A percentile compares a stretch with the other conserved stretches of the same genome.
Evolutionary conservation across 2,329 filamentous ascomycete species (phyloP).

Genomic region (Aaosphaeria pasadenensis): DNA sequence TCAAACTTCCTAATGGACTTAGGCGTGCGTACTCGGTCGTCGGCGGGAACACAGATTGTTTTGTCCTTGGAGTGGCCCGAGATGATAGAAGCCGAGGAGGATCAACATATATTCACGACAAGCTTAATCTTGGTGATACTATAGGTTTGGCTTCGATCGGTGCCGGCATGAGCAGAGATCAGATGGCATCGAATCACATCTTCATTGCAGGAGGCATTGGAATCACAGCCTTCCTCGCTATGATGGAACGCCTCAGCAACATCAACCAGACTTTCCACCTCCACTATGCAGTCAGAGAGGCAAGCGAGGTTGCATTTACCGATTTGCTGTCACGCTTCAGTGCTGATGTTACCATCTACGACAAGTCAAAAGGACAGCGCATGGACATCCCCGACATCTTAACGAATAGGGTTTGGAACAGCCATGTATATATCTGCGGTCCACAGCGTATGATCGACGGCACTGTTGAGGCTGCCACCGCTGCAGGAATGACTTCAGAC

Average conservation of each 20-base stretch:
- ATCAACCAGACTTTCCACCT: neutral
- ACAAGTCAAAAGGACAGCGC: neutral
- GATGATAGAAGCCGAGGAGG: neutral
- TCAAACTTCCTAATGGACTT: neutral
- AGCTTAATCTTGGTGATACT: neutral
- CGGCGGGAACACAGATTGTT: neutral
- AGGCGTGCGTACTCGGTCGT: neutral
- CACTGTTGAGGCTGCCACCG: neutral
- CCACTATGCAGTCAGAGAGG: neutral
- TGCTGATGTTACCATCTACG: neutral
- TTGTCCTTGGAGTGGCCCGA: neutral
- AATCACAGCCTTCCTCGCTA: conserved; percentile 1
- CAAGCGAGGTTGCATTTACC: neutral
- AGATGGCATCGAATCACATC: conserved; percentile 4
- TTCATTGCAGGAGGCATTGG: conserved; percentile 3
- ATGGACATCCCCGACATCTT: neutral
- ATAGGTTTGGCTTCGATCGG: neutral
- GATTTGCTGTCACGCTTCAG: neutral
- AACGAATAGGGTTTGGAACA: neutral
- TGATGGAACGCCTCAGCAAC: neutral
- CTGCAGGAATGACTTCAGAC: neutral
- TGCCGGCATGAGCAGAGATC: neutral
- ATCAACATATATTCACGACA: neutral
- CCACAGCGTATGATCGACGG: neutral
- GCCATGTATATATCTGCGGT: neutral